A percentile compares a stretch with the other conserved stretches of the same genome.
phyloP scores from a whole-genome alignment of 2,329 filamentous ascomycete genomes.

The Verticillium alfalfae region DNA sequence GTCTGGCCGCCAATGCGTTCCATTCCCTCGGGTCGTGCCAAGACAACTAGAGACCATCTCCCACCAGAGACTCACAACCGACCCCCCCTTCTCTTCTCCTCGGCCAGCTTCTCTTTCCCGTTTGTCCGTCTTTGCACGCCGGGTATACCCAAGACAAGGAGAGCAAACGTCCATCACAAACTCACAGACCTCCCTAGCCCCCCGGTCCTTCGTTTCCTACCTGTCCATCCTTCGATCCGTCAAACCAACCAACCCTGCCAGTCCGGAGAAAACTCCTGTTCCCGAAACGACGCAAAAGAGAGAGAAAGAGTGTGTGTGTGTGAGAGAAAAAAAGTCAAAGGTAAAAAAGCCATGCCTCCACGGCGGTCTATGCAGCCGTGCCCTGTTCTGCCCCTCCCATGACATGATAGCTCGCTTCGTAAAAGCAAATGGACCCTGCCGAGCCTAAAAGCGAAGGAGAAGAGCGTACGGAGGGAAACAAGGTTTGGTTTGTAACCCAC shows the following conservation, averaged over 20 bases:
- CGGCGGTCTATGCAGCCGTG: not conserved
- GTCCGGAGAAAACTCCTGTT: not conserved
- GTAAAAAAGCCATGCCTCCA: not conserved
- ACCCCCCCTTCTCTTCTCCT: not conserved
- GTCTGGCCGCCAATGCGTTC: too few species aligned
- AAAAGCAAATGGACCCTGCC: not conserved
- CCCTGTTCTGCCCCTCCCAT: not conserved
- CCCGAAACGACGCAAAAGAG: not conserved
- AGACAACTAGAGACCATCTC: too few species aligned
- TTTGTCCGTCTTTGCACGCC: not conserved
- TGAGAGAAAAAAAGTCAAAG: not conserved
- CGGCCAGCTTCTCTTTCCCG: not conserved
- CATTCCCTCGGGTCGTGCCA: too few species aligned
- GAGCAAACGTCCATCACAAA: not conserved
- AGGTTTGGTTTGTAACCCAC: not conserved
- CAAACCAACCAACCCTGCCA: too few species aligned
- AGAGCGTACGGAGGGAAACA: not conserved
- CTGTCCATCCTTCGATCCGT: not conserved
- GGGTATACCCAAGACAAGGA: not conserved
- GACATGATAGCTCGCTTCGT: not conserved
- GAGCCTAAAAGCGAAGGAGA: not conserved
- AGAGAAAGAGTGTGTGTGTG: not conserved
- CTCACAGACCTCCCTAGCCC: not conserved
- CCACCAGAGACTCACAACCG: not conserved
- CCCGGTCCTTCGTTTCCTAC: not conserved